A percentile compares a stretch with the other conserved stretches of the same genome.
phyloP scores from a whole-genome alignment of 495 filamentous ascomycete genomes.

The Neurospora sp. region DNA sequence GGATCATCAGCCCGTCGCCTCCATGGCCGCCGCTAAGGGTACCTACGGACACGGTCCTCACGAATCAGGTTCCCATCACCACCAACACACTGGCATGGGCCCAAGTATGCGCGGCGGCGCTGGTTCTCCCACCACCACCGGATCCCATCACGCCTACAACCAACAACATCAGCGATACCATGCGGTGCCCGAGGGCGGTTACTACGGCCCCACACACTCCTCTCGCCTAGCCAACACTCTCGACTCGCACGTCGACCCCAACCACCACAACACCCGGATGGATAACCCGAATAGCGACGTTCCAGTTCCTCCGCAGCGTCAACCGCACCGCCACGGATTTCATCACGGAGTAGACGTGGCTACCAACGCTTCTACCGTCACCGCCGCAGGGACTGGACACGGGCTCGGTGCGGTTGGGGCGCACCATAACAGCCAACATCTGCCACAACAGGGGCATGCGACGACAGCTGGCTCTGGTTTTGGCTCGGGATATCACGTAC shows the following conservation, averaged over 20 bases:
- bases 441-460: neutral
- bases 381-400: neutral
- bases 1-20: conserved; percentile 23
- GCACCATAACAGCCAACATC: neutral
- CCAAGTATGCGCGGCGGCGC: conserved; percentile 1
- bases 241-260: conserved; percentile 10
- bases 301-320: neutral
- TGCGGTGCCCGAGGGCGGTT: conserved; percentile 19
- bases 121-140: neutral
- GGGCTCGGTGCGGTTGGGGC: neutral
- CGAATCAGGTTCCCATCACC: conserved; percentile 14
- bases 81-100: neutral
- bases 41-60: conserved; percentile 28
- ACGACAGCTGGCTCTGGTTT: neutral
- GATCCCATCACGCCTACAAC: conserved; percentile 6
- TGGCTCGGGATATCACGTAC: neutral
- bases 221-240: conserved; percentile 22
- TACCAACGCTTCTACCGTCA: neutral
- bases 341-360: neutral
- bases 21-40: conserved; percentile 16
- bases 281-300: neutral
- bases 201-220: conserved; percentile 24
- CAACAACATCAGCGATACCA: conserved; percentile 14
- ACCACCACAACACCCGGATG: conserved; percentile 4
- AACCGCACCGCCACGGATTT: neutral